Percentiles rank a stretch among this genome's conserved stretches.
phyloP scores from a whole-genome alignment of 225 moss, liverwort and hornwort genomes.

The Pseudisothecium myosuroides region DNA sequence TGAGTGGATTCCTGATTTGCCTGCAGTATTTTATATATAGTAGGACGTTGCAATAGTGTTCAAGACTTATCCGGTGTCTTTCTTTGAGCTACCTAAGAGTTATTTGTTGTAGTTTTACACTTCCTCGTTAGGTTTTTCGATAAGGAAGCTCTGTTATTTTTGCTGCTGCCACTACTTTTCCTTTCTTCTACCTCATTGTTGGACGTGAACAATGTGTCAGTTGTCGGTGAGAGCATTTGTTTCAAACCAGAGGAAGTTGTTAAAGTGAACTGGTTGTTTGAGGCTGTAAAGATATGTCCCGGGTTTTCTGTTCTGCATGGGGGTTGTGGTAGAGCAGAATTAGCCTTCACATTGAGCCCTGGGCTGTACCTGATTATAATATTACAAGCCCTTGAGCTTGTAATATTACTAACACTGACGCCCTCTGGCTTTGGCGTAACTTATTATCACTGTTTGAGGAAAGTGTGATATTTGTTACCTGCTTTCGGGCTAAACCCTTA shows the following conservation, averaged over 20 bases:
- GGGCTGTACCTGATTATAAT: background rate
- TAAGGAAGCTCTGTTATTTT: background rate
- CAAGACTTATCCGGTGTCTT: background rate
- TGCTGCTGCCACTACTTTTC: background rate
- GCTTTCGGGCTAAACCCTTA: background rate
- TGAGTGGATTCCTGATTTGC: background rate
- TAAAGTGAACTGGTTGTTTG: background rate
- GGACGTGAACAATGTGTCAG: background rate
- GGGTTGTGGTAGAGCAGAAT: background rate
- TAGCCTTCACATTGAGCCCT: background rate
- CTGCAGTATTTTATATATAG: background rate
- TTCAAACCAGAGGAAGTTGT: background rate
- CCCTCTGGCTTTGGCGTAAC: background rate
- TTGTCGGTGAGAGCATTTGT: background rate
- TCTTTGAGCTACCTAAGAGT: background rate
- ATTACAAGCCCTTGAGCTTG: background rate
- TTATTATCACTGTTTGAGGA: background rate
- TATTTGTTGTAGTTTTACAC: background rate
- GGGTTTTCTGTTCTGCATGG: background rate
- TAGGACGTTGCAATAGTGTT: background rate
- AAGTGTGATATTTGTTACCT: background rate
- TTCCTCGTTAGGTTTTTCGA: background rate
- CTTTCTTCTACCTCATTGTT: background rate
- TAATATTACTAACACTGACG: background rate
- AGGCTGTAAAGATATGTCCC: background rate